These are phyloP conservation scores for Castanopsis chinensis DNA, from an alignment of 306 rosid genomes.

Conservation along the genomic window DNA sequence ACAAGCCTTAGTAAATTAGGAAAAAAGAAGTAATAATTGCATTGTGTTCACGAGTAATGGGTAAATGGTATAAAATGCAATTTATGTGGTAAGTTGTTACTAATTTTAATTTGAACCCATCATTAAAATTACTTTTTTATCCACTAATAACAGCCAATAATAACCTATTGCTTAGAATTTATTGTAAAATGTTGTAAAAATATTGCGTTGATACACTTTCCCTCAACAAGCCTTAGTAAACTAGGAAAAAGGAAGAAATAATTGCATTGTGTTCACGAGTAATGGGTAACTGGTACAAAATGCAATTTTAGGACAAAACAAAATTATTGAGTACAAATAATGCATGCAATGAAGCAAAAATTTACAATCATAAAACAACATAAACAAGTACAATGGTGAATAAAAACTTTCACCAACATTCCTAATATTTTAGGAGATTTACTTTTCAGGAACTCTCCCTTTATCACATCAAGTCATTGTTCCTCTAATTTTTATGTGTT, in stretches of 20 bases:
- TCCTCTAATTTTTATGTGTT: neutral
- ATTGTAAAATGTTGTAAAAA: no score
- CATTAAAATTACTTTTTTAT: no score
- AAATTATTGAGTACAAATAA: conserved; percentile 20
- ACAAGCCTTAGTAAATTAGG: neutral
- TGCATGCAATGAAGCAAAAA: conserved; percentile 24
- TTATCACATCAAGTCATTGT: conserved; percentile 15
- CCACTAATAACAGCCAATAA: no score
- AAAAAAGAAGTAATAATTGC: neutral
- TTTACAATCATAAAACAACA: conserved; percentile 39
- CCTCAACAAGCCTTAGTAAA: neutral
- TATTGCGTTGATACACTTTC: no score
- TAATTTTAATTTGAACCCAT: no score
- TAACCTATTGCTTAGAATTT: no score
- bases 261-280: neutral
- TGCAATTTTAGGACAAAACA: neutral
- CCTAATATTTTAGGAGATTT: conserved; percentile 4
- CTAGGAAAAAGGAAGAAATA: neutral
- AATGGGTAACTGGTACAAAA: neutral
- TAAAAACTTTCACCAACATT: conserved; percentile 14
- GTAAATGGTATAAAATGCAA: neutral
- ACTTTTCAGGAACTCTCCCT: conserved; percentile 38
- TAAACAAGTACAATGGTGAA: conserved; percentile 23
- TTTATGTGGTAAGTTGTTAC: neutral
- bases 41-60: neutral